phyloP scores from a whole-genome alignment of 2,329 filamentous ascomycete genomes.

The Bimuria novae-zelandiae region DNA sequence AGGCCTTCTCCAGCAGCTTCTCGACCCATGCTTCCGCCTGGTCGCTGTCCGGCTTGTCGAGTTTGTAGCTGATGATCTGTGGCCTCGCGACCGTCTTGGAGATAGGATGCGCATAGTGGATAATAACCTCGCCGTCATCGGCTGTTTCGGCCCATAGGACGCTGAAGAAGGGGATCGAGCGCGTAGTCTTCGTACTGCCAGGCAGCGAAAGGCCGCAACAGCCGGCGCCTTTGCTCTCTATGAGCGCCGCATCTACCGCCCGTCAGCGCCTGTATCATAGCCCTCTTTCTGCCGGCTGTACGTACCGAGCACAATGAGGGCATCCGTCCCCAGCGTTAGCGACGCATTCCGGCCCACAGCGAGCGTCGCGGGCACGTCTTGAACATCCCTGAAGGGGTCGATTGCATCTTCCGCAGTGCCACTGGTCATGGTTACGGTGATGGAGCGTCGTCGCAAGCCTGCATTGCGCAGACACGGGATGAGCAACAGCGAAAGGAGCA shows the following conservation, averaged over 20 bases:
- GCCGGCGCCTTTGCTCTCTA: slow-evolving; percentile 53
- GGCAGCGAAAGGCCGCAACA: slow-evolving; percentile 62
- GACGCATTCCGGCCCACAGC: slow-evolving; percentile 62
- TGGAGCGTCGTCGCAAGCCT: not conserved
- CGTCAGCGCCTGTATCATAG: slow-evolving; percentile 12
- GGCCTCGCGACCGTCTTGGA: slow-evolving; percentile 63
- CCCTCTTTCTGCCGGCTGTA: slow-evolving; percentile 19
- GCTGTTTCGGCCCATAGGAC: slow-evolving; percentile 78
- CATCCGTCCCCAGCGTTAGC: slow-evolving; percentile 64
- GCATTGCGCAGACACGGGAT: not conserved
- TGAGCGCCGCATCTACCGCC: slow-evolving; percentile 57
- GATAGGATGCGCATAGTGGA: slow-evolving; percentile 71
- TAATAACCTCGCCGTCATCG: slow-evolving; percentile 62
- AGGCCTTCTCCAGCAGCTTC: slow-evolving; percentile 70
- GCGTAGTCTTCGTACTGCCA: slow-evolving; percentile 56
- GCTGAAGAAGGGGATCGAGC: slow-evolving; percentile 77
- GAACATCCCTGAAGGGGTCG: slow-evolving; percentile 38
- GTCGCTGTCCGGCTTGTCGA: slow-evolving; percentile 57
- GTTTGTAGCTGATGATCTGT: slow-evolving; percentile 64
- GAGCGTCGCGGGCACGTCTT: slow-evolving; percentile 48
- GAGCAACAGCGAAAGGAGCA: not conserved
- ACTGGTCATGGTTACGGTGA: slow-evolving; percentile 30
- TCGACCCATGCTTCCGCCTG: slow-evolving; percentile 66
- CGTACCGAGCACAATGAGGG: slow-evolving; percentile 62
- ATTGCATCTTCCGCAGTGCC: slow-evolving; percentile 19